Evolutionary conservation across 2,329 filamentous ascomycete genomes (phyloP), one percentile per base, ranked within the genome.

Genomic region (Davidsoniella neocaledoniae): DNA sequence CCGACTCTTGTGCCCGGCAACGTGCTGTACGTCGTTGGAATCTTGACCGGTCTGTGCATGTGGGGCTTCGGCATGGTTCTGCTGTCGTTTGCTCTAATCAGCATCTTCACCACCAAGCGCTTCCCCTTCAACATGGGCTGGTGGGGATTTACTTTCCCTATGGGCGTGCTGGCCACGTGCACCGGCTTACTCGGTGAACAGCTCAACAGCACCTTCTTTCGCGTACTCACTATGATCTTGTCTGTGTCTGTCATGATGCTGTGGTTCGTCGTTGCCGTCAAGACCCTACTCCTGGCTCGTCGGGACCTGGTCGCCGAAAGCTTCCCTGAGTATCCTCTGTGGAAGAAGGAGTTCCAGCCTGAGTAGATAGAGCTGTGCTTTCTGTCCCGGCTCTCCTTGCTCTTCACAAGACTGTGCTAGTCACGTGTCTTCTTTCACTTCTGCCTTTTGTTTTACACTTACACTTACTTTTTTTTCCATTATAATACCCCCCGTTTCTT

Each of bases 21-120:
- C 21, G 66, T 79, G 5, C 65, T 81, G 6, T 82, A 81, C 56
- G 65, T 77, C 1, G 50, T 78, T 0, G 78, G 79, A 0, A 64
- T 76, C n/a, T 61, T 69, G 42, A 49, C 63, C 10, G 67, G 63
- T 5, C 57, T 70, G 9, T 55, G 66, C 33, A 64, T 70, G 61
- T 70, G 66, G 64, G 67, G 65, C 0, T 69, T 70, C 46, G 68
- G 62, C 1, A 58, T 70, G 9, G 58, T 68, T 2, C 70, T 68
- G 65, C 55, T 70, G 5, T 62, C 60, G 6, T 69, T 68, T 49
- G 68, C 68, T 2, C 58, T 68, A 42, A 62, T 68, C 55, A 66
- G 63, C 55, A 61, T 67, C 41, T 57, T 58, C 2, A 68, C 64
- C 25, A 67, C 64, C 50, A 61, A 63, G 47, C 58, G 57, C 48